Conservation (phyloP, 2,329 filamentous ascomycete species). For the Apiospora pterosperma region DNA sequence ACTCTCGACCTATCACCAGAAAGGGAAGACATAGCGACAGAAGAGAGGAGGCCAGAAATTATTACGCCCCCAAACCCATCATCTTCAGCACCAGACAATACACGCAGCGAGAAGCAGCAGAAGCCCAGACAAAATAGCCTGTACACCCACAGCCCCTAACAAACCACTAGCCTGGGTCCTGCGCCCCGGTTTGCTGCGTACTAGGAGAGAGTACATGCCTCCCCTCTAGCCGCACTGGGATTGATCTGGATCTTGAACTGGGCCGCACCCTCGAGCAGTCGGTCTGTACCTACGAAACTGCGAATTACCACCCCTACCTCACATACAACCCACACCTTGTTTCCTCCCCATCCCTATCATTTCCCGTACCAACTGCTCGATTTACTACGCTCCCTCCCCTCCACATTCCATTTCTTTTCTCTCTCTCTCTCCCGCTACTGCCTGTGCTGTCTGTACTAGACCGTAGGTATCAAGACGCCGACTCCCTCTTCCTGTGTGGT, state of each 20-base stretch:
- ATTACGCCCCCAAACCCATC: not conserved
- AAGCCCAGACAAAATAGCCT: not conserved
- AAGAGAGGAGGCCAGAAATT: not conserved
- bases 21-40: not conserved
- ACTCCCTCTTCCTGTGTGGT: slow-evolving; percentile 3
- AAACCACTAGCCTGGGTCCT: not conserved
- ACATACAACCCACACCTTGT: slow-evolving; percentile 11
- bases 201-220: not conserved
- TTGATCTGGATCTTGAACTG: slow-evolving; percentile 1
- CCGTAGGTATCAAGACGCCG: slow-evolving; percentile 10
- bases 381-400: slow-evolving; percentile 9
- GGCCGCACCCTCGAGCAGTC: slow-evolving; percentile 6
- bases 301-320: slow-evolving; percentile 8
- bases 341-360: slow-evolving; percentile 11
- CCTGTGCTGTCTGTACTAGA: slow-evolving; percentile 7
- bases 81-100: not conserved
- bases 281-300: slow-evolving; percentile 9
- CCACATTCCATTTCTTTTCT: slow-evolving; percentile 12
- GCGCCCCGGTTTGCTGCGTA: not conserved
- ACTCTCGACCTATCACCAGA: not conserved
- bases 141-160: no score
- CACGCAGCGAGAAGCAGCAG: not conserved
- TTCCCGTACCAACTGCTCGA: slow-evolving; percentile 5
- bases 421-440: slow-evolving; percentile 7
- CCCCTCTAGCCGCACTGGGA: slow-evolving; percentile 2